Conservation (phyloP, 108 stramenopile genomes). For the Cyclotella baltica region DNA sequence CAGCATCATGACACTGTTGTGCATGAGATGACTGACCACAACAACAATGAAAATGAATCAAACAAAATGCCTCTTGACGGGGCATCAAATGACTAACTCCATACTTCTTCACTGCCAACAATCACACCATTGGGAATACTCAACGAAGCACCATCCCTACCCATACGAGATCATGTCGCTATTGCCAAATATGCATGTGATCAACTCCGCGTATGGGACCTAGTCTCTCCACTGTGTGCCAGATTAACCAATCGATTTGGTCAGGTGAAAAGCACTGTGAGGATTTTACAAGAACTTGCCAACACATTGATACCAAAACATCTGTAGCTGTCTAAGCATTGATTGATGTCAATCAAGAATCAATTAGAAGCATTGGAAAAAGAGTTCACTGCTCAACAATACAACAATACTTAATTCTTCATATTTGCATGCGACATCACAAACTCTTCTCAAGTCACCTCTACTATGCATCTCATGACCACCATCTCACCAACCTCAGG, state of each 20-base stretch:
- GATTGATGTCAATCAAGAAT: conserved; percentile 51
- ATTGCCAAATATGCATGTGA: conserved; percentile 85
- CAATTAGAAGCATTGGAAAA: conserved; percentile 45
- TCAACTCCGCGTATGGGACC: conserved; percentile 73
- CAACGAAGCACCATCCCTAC: conserved; percentile 66
- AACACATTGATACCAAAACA: conserved; percentile 14
- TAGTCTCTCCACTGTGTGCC: conserved; percentile 79
- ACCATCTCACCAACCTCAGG: conserved; percentile 32
- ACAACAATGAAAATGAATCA: too few species aligned
- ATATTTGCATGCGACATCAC: conserved; percentile 63
- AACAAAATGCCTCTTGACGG: not conserved
- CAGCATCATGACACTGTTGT: conserved; percentile 18
- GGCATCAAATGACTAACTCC: too few species aligned
- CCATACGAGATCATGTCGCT: conserved; percentile 78
- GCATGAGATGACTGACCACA: conserved; percentile 24
- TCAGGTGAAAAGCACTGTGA: conserved; percentile 73
- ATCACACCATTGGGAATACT: conserved; percentile 69
- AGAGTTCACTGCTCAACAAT: conserved; percentile 18
- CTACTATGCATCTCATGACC: conserved; percentile 52
- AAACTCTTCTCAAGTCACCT: conserved; percentile 36
- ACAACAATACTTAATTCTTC: conserved; percentile 10
- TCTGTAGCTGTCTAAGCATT: conserved; percentile 36
- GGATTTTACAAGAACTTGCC: conserved; percentile 62
- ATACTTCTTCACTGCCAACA: conserved; percentile 39
- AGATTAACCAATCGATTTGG: conserved; percentile 81